Conservation (phyloP, 176 grass and related monocot species). For the Puccinellia tenuiflora region DNA sequence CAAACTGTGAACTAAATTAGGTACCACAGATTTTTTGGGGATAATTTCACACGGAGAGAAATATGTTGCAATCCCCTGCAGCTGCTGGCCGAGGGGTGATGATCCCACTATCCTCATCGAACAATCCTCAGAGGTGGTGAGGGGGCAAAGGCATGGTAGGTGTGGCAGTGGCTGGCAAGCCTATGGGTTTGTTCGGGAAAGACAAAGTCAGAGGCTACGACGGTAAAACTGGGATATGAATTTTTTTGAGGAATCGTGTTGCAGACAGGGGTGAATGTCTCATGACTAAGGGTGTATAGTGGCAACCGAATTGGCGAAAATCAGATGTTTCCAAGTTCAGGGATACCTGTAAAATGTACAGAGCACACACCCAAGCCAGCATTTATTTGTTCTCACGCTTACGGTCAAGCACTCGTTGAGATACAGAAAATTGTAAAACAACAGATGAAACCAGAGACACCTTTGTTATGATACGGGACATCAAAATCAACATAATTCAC, state of each 20-base stretch:
- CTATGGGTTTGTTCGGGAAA: not conserved
- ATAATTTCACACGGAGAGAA: not conserved
- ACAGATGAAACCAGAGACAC: too few species aligned
- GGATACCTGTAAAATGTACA: not conserved
- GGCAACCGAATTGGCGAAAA: not conserved
- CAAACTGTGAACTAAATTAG: not conserved
- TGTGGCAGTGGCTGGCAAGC: not conserved
- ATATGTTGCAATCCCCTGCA: not conserved
- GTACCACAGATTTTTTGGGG: not conserved
- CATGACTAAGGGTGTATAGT: not conserved
- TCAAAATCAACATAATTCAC: too few species aligned
- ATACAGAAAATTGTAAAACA: too few species aligned
- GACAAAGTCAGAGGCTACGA: not conserved
- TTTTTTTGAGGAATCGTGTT: not conserved
- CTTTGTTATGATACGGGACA: too few species aligned
- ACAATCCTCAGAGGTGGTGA: too few species aligned
- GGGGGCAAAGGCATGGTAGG: not conserved
- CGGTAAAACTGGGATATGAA: not conserved
- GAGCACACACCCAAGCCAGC: not conserved
- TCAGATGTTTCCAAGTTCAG: not conserved
- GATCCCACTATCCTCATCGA: too few species aligned
- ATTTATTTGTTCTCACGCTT: not conserved
- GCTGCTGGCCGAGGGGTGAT: not conserved
- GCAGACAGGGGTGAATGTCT: not conserved
- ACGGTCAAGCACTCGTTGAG: not conserved